Conservation (phyloP, 2,329 filamentous ascomycete species). For the Clonostachys rosea region DNA sequence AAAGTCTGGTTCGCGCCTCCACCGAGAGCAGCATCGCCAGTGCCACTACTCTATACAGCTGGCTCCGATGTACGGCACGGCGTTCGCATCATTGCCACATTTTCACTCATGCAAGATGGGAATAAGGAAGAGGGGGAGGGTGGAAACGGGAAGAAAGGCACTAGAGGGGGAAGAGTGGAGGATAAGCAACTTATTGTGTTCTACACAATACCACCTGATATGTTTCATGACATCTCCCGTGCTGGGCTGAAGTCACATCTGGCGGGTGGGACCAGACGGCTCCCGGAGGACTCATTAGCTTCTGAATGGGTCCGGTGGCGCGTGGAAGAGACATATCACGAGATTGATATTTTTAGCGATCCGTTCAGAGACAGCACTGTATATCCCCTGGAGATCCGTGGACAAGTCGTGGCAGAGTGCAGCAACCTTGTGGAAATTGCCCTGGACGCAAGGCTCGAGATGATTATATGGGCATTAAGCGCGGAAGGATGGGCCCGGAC, state of each 20-base stretch:
- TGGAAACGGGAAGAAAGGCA: background rate
- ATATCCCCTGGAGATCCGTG: slow-evolving; percentile 21
- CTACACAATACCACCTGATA: slow-evolving; percentile 56
- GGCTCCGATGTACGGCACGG: slow-evolving; percentile 53
- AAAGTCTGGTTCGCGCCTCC: slow-evolving; percentile 49
- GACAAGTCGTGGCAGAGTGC: slow-evolving; percentile 21
- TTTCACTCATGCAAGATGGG: slow-evolving; percentile 25
- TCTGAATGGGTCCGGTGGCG: slow-evolving; percentile 10
- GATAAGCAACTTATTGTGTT: slow-evolving; percentile 42
- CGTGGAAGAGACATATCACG: slow-evolving; percentile 10
- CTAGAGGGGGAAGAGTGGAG: slow-evolving; percentile 3
- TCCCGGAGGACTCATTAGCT: background rate
- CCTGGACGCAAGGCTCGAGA: slow-evolving; percentile 20
- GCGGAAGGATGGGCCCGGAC: slow-evolving; percentile 23
- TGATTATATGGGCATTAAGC: slow-evolving; percentile 27
- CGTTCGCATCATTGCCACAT: slow-evolving; percentile 53
- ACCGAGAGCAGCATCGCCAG: slow-evolving; percentile 15
- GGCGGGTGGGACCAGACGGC: too few relatives aligned
- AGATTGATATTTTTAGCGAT: slow-evolving; percentile 10
- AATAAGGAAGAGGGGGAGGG: background rate
- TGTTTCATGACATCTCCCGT: slow-evolving; percentile 33
- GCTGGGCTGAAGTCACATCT: background rate
- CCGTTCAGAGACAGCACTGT: slow-evolving; percentile 6
- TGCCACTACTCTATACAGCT: slow-evolving; percentile 48
- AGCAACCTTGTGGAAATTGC: slow-evolving; percentile 22